Evolutionary conservation across 805 yeast species (phyloP), one percentile per base, ranked within the genome.

Genomic region (Yamadazyma kitorensis): DNA sequence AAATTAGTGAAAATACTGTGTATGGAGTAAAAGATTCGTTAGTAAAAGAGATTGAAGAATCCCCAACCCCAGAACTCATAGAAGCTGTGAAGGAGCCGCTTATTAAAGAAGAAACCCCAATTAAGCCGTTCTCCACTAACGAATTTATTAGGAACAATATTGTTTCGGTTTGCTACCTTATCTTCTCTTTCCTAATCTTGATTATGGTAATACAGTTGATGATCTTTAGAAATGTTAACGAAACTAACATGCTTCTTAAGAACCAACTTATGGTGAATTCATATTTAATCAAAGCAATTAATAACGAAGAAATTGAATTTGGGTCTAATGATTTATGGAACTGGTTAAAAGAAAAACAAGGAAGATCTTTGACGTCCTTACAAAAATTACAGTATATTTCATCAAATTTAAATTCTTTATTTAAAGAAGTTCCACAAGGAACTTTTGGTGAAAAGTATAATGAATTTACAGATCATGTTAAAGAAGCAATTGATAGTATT

Each of bases 211-310:
- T 55, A 2, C 60, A 57, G 34, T 22, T 58, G 13, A 33, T 47
- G 21, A 34, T 51, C 22, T 45, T 48, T 16, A 32, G 33, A 8
- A 26, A 34, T 3, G 34, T 55, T 4, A 36, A 36, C 22, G 56
- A 55, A 31, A 54, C 55, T 14, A 58, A 56, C 31, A 36, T 34
- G 14, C 39, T 59, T 24, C 26, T 50, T 9, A 45, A 42, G 29
- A 43, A 40, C 29, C 66, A 48, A 38, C 25, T 50, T 29, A 24
- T 39, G 15, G 20, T 52, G 6, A 51, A 42, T 31, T 24, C 47
- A 9, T 44, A 51, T n/a, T 36, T 54, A 6, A 24, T 43, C 27
- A 17, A 27, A 24, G 18, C 8, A 21, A 27, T 8, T 12, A 8
- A 18, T 5, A 17, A 7, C 23, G 22, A 15, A 23, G 27, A 25